phyloP scores from a whole-genome alignment of 78 protist genomes.

The Polysphondylium violaceum region DNA sequence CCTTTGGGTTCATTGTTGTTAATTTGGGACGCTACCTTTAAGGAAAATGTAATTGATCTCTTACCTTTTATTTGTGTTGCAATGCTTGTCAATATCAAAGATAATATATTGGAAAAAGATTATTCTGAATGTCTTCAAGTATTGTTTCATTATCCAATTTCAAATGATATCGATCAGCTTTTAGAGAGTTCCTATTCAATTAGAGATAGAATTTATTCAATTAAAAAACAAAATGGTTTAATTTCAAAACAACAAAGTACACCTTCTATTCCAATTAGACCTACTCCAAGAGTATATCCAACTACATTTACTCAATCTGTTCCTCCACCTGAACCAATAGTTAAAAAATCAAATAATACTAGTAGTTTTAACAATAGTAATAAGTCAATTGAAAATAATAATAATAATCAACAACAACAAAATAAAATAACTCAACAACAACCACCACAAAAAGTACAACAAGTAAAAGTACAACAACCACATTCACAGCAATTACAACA shows the following conservation, averaged over 20 bases:
- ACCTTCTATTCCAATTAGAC: not conserved
- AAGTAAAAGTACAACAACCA: not conserved
- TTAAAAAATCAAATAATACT: not conserved
- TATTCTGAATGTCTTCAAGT: conserved; percentile 63
- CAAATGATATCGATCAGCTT: conserved; percentile 12
- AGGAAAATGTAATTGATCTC: conserved; percentile 35
- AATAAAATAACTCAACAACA: conserved; percentile 11
- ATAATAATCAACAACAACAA: not conserved
- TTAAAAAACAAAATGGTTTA: conserved; percentile 8
- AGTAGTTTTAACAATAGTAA: too few relatives aligned
- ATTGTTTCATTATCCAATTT: conserved; percentile 52
- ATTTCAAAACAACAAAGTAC: not conserved
- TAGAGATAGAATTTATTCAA: not conserved
- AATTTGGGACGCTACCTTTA: conserved; percentile 89
- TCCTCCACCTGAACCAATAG: not conserved
- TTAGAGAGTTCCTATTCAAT: not conserved
- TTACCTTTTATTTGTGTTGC: conserved; percentile 74
- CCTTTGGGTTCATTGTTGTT: conserved; percentile 63
- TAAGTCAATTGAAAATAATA: too few relatives aligned
- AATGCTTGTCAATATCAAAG: conserved; percentile 75
- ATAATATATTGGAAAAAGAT: conserved; percentile 39
- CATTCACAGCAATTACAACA: not conserved
- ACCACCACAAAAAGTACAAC: conserved; percentile 6
- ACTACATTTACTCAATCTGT: conserved; percentile 4
- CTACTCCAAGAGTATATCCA: not conserved